These are phyloP conservation scores for Talinum fruticosum DNA, from an alignment of 148 eudicot species.

Conservation along the genomic window DNA sequence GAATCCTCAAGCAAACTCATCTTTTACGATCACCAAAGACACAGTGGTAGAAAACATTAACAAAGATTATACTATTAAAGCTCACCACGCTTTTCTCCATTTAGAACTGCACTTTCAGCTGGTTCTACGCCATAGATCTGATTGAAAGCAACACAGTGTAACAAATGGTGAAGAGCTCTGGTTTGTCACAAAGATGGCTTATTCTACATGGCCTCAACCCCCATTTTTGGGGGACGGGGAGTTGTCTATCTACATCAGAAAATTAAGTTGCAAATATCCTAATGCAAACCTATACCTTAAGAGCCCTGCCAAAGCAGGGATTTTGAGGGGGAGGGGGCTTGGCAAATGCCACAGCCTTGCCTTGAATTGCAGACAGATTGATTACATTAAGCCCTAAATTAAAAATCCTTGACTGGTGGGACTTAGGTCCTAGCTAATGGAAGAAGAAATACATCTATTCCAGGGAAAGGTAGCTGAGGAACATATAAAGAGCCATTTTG, in stretches of 20 bases:
- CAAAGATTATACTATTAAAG: neutral
- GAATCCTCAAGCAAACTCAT: neutral
- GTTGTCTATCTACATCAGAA: neutral
- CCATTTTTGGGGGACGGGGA: neutral
- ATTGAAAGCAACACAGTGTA: slow-evolving; percentile 6
- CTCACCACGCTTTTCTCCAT: slow-evolving; percentile 79
- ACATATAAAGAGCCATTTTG: no score
- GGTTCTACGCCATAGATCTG: slow-evolving; percentile 83
- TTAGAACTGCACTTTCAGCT: slow-evolving; percentile 73
- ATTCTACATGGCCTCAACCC: neutral
- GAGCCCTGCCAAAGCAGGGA: no score
- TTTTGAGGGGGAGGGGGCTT: no score
- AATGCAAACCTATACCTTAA: no score
- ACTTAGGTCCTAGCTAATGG: no score
- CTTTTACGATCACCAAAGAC: neutral
- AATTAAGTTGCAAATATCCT: neutral
- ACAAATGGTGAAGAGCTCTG: neutral
- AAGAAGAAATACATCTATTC: no score
- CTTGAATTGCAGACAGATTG: no score
- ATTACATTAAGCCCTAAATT: no score
- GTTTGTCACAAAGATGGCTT: neutral
- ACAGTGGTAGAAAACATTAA: neutral
- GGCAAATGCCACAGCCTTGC: no score
- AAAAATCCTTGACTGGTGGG: no score
- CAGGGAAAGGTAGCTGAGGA: no score